Base-by-base conservation (phyloP, 495 filamentous ascomycete species). In the Penicillium herquei region DNA sequence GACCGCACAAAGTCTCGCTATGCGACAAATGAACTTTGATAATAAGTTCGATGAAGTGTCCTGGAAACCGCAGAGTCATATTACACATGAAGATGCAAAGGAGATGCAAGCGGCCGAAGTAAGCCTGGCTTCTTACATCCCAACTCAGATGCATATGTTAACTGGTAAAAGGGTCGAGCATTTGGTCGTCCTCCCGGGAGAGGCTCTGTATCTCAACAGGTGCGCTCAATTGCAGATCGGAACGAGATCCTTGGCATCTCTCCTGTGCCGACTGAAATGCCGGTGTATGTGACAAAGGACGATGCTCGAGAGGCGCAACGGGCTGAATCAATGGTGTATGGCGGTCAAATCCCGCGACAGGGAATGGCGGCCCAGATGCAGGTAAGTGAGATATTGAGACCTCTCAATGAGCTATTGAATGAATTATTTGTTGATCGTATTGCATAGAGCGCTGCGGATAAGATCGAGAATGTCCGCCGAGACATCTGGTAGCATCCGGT, bases 11-110 rank as follows among this genome's bases (percentile, higher is more conserved):
- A 70, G 68, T 40, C 56, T 75, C 10, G 63, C 66, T 1, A 71
- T 72, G 62, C 59, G 63, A 32, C 68, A 75, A 46, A 71, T 66
- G 65, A 71, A 71, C 26, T 75, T 75, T 18, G 70, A 75, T 43
- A 63, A 55, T 32, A 72, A 72, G 49, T n/a, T 71, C 0, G 68
- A 71, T 11, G 65, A 72, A 34, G 26, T 71, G 6, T 56, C 68
- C 6, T 52, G 67, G 0, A 75, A 72, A 31, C 68, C 70, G 32
- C 64, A 59, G 17, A 67, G 58, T 17, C 59, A 67, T 33, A 72
- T 73, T 30, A 71, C 67, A 12, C 61, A 67, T 41, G 56, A 69
- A 41, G 70, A 75, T 54, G 70, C 72, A 13, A 51, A 58, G 3
- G 59, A 69, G 18, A 59, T 75, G 7, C 69, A 69, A 54, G 63